Evolutionary conservation across 2,329 filamentous ascomycete genomes (phyloP), one percentile per base, ranked within the genome.

Genomic region (Acephala macrosclerotiorum): DNA sequence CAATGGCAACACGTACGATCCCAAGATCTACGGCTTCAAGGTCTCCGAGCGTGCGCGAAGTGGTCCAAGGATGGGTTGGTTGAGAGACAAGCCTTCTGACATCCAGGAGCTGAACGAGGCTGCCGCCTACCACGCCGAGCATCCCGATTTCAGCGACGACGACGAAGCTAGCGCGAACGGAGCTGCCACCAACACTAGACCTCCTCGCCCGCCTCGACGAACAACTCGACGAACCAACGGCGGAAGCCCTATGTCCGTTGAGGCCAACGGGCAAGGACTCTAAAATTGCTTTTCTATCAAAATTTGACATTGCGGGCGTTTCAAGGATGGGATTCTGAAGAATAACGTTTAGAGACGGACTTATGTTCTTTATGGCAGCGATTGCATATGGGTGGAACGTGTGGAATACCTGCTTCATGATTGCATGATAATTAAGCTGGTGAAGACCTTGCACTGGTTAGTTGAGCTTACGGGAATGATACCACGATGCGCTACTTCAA

Each of bases 21-120:
- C 96, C 66, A 91, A 90, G 72, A 98, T 99, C 77, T 99, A 98
- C 80, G 96, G 96, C 33, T 99, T 99, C 82, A 88, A 91, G 68
- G 96, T 99, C 25, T 95, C 92, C 20, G 96, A 98, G 79, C 85
- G 94, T 65, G 93, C 96, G 49, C 89, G 92, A 71, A 94, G 92
- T 26, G 96, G 96, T 0, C 96, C 96, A 14, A 87, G 96, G 67
- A 99, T 99, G 96, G 94, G 94, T 77, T 99, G 96, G 96, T 82
- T 99, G 73, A 89, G 96, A 71, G 89, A 91, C 79, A 91, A 94
- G 76, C 96, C 96, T 0, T 83, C 84, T 16, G 88, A 97, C 75
- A 84, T 97, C 63, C 89, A 85, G 51, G 92, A 97, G 73, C 83
- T 98, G 58, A 94, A 99, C 76, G 96, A 99, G 80, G 84, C 86